Conservation (phyloP, 2,329 filamentous ascomycete species). For the Fusarium incarnatum region DNA sequence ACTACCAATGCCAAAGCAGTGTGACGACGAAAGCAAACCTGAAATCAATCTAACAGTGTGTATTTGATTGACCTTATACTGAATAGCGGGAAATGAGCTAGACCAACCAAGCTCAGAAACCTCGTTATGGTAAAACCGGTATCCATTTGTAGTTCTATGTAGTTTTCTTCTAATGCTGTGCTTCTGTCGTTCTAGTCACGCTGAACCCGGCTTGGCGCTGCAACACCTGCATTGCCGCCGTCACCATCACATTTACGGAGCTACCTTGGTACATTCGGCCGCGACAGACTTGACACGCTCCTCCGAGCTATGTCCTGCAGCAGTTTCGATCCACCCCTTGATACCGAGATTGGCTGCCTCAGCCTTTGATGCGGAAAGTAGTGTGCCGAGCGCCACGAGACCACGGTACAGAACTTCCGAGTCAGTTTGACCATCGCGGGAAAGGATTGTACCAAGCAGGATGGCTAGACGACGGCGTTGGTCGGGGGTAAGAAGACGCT, state of each 20-base stretch:
- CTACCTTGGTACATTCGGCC: constrained; percentile 33
- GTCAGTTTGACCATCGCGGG: constrained; percentile 70
- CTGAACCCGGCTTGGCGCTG: constrained; percentile 23
- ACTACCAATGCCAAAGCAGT: rapidly evolving
- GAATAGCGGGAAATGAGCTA: background rate
- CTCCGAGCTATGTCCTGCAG: constrained; percentile 56
- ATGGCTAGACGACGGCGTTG: constrained; percentile 63
- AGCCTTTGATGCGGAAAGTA: constrained; percentile 65
- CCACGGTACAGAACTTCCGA: constrained; percentile 85
- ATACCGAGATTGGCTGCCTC: constrained; percentile 58
- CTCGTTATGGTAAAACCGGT: background rate
- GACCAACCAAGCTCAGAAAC: background rate
- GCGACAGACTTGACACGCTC: constrained; percentile 58
- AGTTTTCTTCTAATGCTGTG: constrained; percentile 8
- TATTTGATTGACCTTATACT: background rate
- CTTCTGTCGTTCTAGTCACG: constrained; percentile 11
- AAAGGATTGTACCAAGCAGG: constrained; percentile 72
- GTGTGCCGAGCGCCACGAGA: constrained; percentile 84
- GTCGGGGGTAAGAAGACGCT: constrained; percentile 54
- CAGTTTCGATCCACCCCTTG: constrained; percentile 55
- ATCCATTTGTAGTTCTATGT: constrained; percentile 32
- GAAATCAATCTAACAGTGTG: background rate
- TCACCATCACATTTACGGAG: constrained; percentile 23
- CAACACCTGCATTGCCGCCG: constrained; percentile 19
- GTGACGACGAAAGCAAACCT: background rate